Base-by-base conservation (phyloP, 805 yeast genomes). In the Lachancea lanzarotensis region DNA sequence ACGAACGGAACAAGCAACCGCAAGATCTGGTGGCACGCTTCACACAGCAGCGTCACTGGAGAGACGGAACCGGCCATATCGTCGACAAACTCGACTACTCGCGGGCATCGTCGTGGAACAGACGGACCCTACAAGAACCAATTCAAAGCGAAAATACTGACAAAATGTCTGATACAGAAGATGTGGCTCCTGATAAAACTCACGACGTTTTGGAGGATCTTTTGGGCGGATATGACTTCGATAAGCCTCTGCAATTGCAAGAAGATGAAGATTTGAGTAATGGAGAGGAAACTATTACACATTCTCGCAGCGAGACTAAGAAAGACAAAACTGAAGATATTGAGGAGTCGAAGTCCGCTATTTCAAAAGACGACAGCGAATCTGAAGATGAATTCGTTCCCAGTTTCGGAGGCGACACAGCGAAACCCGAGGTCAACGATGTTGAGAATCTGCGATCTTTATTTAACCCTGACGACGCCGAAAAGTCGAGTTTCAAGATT, bases 51-150 rank as follows among this genome's bases (percentile, higher is more conserved):
- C 37, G 32, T 12, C 75, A 73, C 38, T 88, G 96, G 96, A 75
- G 74, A 52, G 86, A 84, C 61, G 89, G 89, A 5, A 79, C 77
- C 48, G 85, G 82, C 40, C 95, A 86, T 59, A 74, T 87, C 11
- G 74, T 90, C 16, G 97, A 90, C 57, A 72, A 79, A 43, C 59
- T 72, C 19, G 55, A 62, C 29, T 69, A 62, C 43, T 48, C 52
- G 47, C 62, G 57, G 47, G n/a, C 44, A 9, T 35, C 44, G 11
- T n/a, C 39, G 6, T 27, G 27, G 31, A 15, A 27, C 26, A 35
- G 13, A 27, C 31, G 16, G 40, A 8, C 40, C 36, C 25, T 22
- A 31, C 45, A 22, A 25, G 37, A 17, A 25, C 38, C 26, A 40
- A 52, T 11, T 38, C 36, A 18, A 27, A 31, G 18, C 19, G 46